Evolutionary conservation across 2,329 filamentous ascomycete species (phyloP), one percentile per base, ranked within the genome.

Genomic region (Alternaria hordeiaustralica): DNA sequence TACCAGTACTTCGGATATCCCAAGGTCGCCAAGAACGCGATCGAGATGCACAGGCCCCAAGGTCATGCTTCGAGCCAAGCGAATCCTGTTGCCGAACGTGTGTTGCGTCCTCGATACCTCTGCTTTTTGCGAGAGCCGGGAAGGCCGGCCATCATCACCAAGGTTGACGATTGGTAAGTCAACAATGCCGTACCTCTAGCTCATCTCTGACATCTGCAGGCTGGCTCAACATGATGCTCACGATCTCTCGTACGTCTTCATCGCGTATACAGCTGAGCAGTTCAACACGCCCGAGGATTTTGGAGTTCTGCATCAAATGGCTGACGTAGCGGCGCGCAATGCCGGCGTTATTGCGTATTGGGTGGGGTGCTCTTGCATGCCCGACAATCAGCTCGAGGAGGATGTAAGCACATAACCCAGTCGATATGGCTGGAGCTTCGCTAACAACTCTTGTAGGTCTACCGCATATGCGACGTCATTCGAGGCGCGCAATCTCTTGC

Each of bases 391-490:
- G 64, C 41, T 79, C 47, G 41, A 74, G 60, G 71, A 79, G 63
- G 69, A 79, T 60, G 74, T 73, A 60, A 33, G 71, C 58, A 21
- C 15, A 36, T 2, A 4, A 5, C 3, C 11, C 43, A 6, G 1
- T 10, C 11, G 1, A 21, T 45, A 15, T 15, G 10, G 10, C 1
- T 18, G 10, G 2, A 54, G 7, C 8, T 0, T 6, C 13, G 20
- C 26, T 55, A 28, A 58, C 23, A 4, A 9, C 4, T 4, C 8
- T 28, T 0, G 3, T 5, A 78, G 67, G 80, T 84, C 1, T 83
- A 83, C 58, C 76, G 80, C 7, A 84, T 84, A 46, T 81, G 82
- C 60, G 83, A 85, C 60, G 79, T 84, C 5, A 79, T 84, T 7
- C 78, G 83, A 12, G 80, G 78, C 6, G 80, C 83, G 2, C 74